Conservation (phyloP, 78 protist species). For the Ministeria vibrans region DNA sequence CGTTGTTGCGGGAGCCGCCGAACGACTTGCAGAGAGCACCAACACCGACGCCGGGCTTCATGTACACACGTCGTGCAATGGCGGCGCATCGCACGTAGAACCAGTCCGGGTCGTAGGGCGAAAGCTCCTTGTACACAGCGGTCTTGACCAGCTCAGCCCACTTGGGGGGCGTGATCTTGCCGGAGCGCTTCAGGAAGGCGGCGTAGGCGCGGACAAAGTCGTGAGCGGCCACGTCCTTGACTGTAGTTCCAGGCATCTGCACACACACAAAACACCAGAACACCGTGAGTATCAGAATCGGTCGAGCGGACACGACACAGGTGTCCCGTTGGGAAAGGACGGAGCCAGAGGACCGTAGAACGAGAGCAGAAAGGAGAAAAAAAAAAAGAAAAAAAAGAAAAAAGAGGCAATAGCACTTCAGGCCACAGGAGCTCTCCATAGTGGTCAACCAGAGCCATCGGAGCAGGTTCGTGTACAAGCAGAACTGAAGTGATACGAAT, state of each 20-base stretch:
- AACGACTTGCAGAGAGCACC: slow-evolving; percentile 47
- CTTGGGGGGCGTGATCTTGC: slow-evolving; percentile 72
- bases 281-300: not conserved
- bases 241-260: slow-evolving; percentile 27
- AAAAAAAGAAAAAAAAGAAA: slow-evolving; percentile 12
- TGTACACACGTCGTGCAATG: slow-evolving; percentile 73
- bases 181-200: slow-evolving; percentile 79
- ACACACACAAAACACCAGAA: not conserved
- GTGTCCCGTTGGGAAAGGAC: too few relatives aligned
- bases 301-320: not conserved
- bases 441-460: too few relatives aligned
- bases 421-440: too few relatives aligned
- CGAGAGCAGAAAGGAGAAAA: not conserved
- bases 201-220: slow-evolving; percentile 83
- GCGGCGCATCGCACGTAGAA: slow-evolving; percentile 88
- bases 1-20: slow-evolving; percentile 33
- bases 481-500: not conserved
- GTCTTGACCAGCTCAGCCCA: slow-evolving; percentile 93
- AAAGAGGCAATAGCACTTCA: not conserved
- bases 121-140: slow-evolving; percentile 78
- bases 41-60: slow-evolving; percentile 64
- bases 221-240: slow-evolving; percentile 86
- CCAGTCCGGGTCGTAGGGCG: slow-evolving; percentile 96
- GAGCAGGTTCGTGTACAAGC: too few relatives aligned
- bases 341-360: not conserved